Evolutionary conservation across 1,284 basidiomycete species (phyloP), one percentile per base, ranked within the genome.

Genomic region (Fomitopsis pinicola): DNA sequence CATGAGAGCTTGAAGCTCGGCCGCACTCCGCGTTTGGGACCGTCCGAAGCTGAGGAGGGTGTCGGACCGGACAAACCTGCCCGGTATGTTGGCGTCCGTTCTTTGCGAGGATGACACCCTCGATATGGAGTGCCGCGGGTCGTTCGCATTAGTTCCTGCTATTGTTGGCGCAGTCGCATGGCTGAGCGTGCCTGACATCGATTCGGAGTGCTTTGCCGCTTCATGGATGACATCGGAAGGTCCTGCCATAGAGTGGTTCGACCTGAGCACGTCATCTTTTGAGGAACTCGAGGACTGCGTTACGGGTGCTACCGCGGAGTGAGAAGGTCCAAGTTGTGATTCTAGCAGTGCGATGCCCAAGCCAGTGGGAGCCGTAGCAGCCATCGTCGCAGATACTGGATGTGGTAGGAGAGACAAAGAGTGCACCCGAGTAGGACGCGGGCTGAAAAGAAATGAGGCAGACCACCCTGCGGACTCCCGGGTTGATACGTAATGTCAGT

Each of bases 1-100:
- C 8, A 91, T 79, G 58, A 89, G 78, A 42, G 78, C 71, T 59
- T 80, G 83, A 44, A 89, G 78, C 66, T 89, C 85, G 17, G 78
- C 79, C 2, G 81, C 76, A 58, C 78, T 84, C 63, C 78, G 76
- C 40, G 76, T 74, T 19, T 82, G 78, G 9, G 80, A 74, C 22
- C 75, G 78, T 30, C 78, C 78, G 54, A 79, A 70, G 65, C 77
- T 82, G 59, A 86, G 73, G 56, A 87, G 72, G 22, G 84, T 86
- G 19, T 81, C 80, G 59, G 82, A 81, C 35, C 83, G 75, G 58
- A 72, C 74, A 59, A 84, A 73, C 7, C 15, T 14, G 1, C 35
- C 52, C 15, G n/a, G 5, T 19, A 15, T 1, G 5, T 7, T 33
- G 22, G 35, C 52, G 9, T 38, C 52, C 52, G 33, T 38, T 28